Conservation (phyloP, 2,329 filamentous ascomycete genomes). For the Botrytis hyacinthi region DNA sequence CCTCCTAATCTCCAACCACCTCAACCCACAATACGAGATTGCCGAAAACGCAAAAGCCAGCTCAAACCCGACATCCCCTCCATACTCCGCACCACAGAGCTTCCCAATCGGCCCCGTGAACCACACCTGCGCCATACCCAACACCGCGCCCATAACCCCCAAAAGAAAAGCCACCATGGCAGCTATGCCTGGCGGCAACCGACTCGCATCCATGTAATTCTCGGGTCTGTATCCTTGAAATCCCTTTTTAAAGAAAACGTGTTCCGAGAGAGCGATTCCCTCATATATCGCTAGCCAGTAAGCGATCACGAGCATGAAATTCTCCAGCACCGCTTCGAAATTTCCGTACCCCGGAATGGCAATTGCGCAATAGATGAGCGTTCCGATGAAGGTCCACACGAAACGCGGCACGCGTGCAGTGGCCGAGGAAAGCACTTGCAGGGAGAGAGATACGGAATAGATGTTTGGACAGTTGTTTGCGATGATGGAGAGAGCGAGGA, state of each 20-base stretch:
- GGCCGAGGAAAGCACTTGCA: slow-evolving; percentile 61
- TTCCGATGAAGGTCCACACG: slow-evolving; percentile 62
- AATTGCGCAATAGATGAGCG: slow-evolving; percentile 64
- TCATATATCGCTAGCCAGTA: slow-evolving; percentile 78
- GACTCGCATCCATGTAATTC: slow-evolving; percentile 55
- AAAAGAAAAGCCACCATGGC: slow-evolving; percentile 61
- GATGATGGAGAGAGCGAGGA: slow-evolving; percentile 64
- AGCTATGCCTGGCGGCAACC: slow-evolving; percentile 62
- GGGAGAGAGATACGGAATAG: slow-evolving; percentile 66
- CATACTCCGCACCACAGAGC: slow-evolving; percentile 38
- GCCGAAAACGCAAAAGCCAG: slow-evolving; percentile 61
- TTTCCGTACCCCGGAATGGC: slow-evolving; percentile 66
- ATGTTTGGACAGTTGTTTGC: slow-evolving; percentile 72
- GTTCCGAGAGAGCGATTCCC: slow-evolving; percentile 46
- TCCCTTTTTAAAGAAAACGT: slow-evolving; percentile 62
- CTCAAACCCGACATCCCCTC: slow-evolving; percentile 63
- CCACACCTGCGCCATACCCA: slow-evolving; percentile 71
- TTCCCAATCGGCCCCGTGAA: slow-evolving; percentile 65
- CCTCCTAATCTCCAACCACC: slow-evolving; percentile 42
- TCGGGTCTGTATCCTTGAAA: slow-evolving; percentile 58
- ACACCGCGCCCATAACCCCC: slow-evolving; percentile 63
- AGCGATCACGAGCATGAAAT: slow-evolving; percentile 67
- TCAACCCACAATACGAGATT: slow-evolving; percentile 50
- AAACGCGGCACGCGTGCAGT: slow-evolving; percentile 64
- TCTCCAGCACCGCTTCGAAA: slow-evolving; percentile 63